Conservation (phyloP, 768 basidiomycete genomes). For the Leccinum boreale region DNA sequence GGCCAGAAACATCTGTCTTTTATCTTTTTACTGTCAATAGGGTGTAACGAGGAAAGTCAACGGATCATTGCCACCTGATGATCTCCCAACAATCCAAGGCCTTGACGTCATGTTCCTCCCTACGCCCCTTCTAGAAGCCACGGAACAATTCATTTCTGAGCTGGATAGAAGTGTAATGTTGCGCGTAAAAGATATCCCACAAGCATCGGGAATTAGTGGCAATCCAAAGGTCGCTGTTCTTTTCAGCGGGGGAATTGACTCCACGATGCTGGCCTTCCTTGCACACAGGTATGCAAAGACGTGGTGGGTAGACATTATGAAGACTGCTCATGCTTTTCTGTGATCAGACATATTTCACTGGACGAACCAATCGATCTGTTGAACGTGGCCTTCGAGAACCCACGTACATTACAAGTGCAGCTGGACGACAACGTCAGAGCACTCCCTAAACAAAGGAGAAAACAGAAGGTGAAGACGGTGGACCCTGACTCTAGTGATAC, state of each 20-base stretch:
- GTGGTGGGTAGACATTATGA: not conserved
- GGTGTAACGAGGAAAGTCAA: slow-evolving; percentile 46
- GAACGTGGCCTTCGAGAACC: slow-evolving; percentile 95
- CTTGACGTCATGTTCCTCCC: slow-evolving; percentile 28
- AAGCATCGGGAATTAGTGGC: slow-evolving; percentile 32
- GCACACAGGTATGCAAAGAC: slow-evolving; percentile 58
- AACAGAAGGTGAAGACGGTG: slow-evolving; percentile 18
- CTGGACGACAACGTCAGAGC: slow-evolving; percentile 45
- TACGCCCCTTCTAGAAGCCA: slow-evolving; percentile 31
- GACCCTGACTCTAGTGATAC: not conserved
- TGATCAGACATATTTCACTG: slow-evolving; percentile 60
- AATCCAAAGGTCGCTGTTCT: slow-evolving; percentile 73
- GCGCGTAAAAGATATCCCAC: slow-evolving; percentile 68
- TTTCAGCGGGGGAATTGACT: slow-evolving; percentile 97
- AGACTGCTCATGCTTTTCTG: not conserved
- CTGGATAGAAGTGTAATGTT: slow-evolving; percentile 67
- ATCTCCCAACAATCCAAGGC: slow-evolving; percentile 30
- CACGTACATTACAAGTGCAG: slow-evolving; percentile 62
- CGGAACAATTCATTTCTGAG: slow-evolving; percentile 50
- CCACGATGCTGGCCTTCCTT: slow-evolving; percentile 75
- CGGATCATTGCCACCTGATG: slow-evolving; percentile 42
- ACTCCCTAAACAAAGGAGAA: slow-evolving; percentile 44
- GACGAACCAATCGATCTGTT: slow-evolving; percentile 88
- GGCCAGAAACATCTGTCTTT: not conserved
- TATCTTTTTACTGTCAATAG: slow-evolving; percentile 30